Evolutionary conservation across 805 yeast species (phyloP), one percentile per base, ranked within the genome.

Genomic region (Candida oleophila): DNA sequence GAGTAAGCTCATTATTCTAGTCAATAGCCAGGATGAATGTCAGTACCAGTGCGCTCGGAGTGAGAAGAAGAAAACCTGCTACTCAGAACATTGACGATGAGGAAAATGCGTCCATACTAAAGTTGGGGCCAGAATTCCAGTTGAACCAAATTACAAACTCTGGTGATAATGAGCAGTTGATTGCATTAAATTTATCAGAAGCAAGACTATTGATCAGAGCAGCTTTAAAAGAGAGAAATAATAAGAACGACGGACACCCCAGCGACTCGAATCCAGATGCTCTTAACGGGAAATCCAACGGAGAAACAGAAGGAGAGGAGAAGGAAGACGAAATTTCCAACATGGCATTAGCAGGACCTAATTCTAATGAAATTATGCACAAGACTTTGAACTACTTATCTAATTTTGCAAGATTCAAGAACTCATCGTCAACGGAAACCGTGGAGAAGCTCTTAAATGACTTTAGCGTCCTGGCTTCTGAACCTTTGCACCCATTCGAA

Each of bases 101-200:
- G 59, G 98, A 92, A 61, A 95, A 94, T 60, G 95, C 98, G 0
- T 82, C 96, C 0, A 77, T 80, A 43, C 76, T 94, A 55, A 85
- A 87, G 60, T 78, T 94, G 47, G 99, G 99, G 8, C 92, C 96
- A 22, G 99, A 94, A 69, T 94, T 94, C 61, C 91, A 85, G 56
- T 67, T 86, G 44, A 80, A 78, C 30, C 97, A 91, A 63, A 68
- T 84, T 33, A 85, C 88, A 52, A 91, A 91, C 63, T 83, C 83
- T 44, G 97, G 97, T 16, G 81, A 81, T 49, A 81, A 78, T 46
- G 85, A 82, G 48, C 87, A 84, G 51, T 75, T 94, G 48, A 86
- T 88, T 51, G 89, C 98, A 1, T 74, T 94, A 55, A 92, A 91
- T 65, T 71, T 91, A 41, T 85, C 95, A 22, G 98, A 94, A 61